Evolutionary conservation across 139 green algal genomes (phyloP).

Genomic region (Zygnema cylindricum): DNA sequence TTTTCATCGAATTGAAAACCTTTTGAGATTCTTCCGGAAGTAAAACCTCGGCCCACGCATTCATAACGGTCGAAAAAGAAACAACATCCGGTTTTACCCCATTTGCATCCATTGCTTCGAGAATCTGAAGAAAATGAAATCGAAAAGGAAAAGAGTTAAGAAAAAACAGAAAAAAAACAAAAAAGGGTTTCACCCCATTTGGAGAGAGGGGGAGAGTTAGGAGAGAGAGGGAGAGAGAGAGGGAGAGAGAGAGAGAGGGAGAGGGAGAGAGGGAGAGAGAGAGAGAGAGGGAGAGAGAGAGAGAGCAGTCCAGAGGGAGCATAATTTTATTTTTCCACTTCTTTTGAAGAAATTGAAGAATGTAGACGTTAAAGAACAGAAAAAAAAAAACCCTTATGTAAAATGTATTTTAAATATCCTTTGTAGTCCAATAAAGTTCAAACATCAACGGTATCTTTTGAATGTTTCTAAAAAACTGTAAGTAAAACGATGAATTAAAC

Average conservation of each 20-base stretch:
- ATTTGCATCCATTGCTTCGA: background rate
- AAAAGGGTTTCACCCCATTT: background rate
- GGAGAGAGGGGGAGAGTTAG: background rate
- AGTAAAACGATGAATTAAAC: too few species aligned
- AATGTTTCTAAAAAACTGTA: too few species aligned
- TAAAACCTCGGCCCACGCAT: constrained; percentile 2
- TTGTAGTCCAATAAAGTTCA: too few species aligned
- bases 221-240: too few species aligned
- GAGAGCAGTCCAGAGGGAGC: too few species aligned
- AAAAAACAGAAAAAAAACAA: background rate
- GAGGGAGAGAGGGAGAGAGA: background rate
- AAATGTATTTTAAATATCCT: too few species aligned
- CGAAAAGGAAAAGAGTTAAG: background rate
- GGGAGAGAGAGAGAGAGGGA: too few species aligned
- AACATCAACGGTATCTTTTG: too few species aligned
- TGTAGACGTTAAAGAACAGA: too few species aligned
- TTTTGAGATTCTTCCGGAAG: background rate
- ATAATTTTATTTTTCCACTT: too few species aligned
- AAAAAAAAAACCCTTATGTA: too few species aligned
- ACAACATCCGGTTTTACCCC: constrained; percentile 33
- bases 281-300: background rate
- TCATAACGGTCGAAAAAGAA: constrained; percentile 27
- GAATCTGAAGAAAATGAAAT: constrained; percentile 27
- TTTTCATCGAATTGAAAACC: constrained; percentile 29
- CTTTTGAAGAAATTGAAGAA: too few species aligned